phyloP scores from a whole-genome alignment of 2,329 filamentous ascomycete species.

The Endocalyx cinctus region DNA sequence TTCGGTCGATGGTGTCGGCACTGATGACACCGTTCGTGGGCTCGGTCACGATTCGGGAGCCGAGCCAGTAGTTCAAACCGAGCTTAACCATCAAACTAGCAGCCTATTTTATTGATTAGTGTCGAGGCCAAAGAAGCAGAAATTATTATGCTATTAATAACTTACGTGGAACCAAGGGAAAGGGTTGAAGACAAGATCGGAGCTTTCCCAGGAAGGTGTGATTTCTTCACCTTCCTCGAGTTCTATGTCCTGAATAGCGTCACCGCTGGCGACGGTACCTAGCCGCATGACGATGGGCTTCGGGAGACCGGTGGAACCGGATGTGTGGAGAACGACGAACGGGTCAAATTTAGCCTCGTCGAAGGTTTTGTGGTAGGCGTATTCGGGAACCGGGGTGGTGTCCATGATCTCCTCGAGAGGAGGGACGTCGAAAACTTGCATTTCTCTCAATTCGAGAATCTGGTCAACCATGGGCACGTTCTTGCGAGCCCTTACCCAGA shows the following conservation, averaged over 20 bases:
- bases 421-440: conserved; percentile 16
- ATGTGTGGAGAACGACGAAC: conserved; percentile 17
- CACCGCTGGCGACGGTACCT: conserved; percentile 17
- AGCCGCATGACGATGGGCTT: conserved; percentile 20
- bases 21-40: conserved; percentile 19
- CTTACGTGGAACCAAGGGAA: conserved; percentile 20
- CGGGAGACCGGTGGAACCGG: conserved; percentile 19
- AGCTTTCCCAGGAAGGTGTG: conserved; percentile 15
- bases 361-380: conserved; percentile 18
- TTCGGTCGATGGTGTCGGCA: conserved; percentile 17
- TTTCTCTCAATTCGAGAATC: conserved; percentile 14
- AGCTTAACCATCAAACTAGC: conserved; percentile 20
- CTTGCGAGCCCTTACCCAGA: conserved; percentile 15
- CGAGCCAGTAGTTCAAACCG: conserved; percentile 18
- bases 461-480: conserved; percentile 14
- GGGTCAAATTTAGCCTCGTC: conserved; percentile 16
- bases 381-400: conserved; percentile 14
- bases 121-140: too few relatives aligned
- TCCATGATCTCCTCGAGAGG: conserved; percentile 15
- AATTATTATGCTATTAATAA: too few relatives aligned
- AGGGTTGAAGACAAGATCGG: conserved; percentile 17
- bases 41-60: conserved; percentile 18
- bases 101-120: conserved; percentile 8
- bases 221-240: conserved; percentile 16
- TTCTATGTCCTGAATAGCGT: conserved; percentile 16